phyloP scores from a whole-genome alignment of 2,329 filamentous ascomycete species.

The Diplocarpon mali region DNA sequence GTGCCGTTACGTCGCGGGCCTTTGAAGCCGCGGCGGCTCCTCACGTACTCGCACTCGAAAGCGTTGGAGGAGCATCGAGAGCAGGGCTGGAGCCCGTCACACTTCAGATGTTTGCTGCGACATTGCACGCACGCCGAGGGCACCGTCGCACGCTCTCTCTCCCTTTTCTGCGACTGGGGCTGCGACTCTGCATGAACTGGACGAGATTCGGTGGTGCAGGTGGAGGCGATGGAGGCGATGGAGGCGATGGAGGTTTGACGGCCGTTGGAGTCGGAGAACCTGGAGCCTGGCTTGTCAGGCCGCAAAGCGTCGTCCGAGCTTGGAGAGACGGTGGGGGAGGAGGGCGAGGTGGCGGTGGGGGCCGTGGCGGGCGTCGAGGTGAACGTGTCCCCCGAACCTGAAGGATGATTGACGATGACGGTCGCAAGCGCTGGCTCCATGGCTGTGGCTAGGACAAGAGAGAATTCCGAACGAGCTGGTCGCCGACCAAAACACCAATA shows the following conservation, averaged over 20 bases:
- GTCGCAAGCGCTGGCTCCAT: conserved; percentile 5
- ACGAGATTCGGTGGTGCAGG: conserved; percentile 1
- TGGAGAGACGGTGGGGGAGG: not conserved
- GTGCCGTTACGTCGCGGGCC: conserved; percentile 41
- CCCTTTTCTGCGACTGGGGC: conserved; percentile 1
- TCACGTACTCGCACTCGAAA: conserved; percentile 58
- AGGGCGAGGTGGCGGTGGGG: too few relatives aligned
- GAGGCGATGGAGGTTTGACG: not conserved
- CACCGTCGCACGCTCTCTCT: conserved; percentile 19
- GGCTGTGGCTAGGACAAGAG: conserved; percentile 1
- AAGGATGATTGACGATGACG: not conserved
- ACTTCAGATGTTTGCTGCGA: conserved; percentile 55
- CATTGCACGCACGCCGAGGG: conserved; percentile 24
- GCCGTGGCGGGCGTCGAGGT: too few relatives aligned
- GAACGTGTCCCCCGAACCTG: too few relatives aligned
- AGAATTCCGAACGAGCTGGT: conserved; percentile 1
- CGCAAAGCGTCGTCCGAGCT: conserved; percentile 6
- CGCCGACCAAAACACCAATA: conserved; percentile 21
- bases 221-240: conserved; percentile 4
- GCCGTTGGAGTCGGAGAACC: too few relatives aligned
- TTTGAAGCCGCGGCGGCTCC: conserved; percentile 66
- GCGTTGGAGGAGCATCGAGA: conserved; percentile 50
- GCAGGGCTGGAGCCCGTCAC: conserved; percentile 60
- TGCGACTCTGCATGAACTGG: not conserved
- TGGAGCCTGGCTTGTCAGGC: too few relatives aligned